Evolutionary conservation across 768 basidiomycete genomes (phyloP).

Genomic region (Fomitopsis pulvina): DNA sequence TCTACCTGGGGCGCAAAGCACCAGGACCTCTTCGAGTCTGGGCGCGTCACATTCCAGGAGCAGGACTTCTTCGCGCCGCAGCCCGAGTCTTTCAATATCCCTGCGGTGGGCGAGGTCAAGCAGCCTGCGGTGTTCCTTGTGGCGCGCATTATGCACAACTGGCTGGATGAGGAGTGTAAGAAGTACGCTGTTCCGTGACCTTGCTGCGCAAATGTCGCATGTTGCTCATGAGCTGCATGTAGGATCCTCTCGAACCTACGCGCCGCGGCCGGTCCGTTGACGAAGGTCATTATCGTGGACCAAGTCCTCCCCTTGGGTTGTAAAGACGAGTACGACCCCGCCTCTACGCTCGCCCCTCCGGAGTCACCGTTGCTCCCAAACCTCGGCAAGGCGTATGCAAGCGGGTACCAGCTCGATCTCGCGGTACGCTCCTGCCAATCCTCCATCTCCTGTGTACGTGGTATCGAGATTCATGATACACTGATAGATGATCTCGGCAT

Average conservation of each 20-base stretch:
- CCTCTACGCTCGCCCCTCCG: constrained; percentile 2
- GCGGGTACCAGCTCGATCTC: constrained; percentile 7
- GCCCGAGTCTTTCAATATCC: neutral
- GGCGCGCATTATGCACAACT: constrained; percentile 9
- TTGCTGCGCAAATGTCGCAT: accelerated
- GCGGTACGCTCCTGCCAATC: constrained; percentile 6
- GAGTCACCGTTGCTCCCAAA: constrained; percentile 12
- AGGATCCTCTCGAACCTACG: constrained; percentile 8
- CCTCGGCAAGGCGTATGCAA: constrained; percentile 7
- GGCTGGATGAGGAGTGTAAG: constrained; percentile 10
- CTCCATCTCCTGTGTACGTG: too few species aligned
- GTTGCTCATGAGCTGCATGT: too few species aligned
- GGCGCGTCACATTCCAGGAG: constrained; percentile 6
- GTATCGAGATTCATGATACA: too few species aligned
- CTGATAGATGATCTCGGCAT: too few species aligned
- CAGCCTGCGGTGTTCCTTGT: constrained; percentile 10
- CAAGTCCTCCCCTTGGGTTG: constrained; percentile 8
- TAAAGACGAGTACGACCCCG: constrained; percentile 4
- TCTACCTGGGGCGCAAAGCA: constrained; percentile 2
- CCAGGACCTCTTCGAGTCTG: constrained; percentile 1
- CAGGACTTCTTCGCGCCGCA: constrained; percentile 8
- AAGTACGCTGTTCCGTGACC: constrained; percentile 4
- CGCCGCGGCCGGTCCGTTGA: constrained; percentile 1
- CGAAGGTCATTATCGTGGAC: constrained; percentile 8
- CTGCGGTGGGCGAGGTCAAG: constrained; percentile 6